Evolutionary conservation across 768 basidiomycete species (phyloP).

Genomic region (Lactarius akahatsu): DNA sequence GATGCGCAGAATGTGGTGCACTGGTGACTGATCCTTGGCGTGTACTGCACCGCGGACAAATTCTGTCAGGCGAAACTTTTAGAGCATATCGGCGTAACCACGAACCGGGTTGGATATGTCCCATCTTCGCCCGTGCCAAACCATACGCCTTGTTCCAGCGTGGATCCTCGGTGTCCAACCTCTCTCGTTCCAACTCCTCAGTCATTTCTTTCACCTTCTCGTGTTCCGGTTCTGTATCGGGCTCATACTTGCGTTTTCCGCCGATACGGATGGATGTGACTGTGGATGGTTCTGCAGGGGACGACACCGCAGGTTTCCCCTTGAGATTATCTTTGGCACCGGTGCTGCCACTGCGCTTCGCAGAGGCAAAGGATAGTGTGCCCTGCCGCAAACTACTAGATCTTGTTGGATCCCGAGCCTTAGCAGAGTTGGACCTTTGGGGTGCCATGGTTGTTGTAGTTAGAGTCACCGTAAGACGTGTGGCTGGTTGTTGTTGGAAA

Average conservation of each 20-base stretch:
- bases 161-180: conserved; percentile 18
- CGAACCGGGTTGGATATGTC: conserved; percentile 28
- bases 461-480: neutral
- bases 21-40: conserved; percentile 53
- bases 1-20: conserved; percentile 72
- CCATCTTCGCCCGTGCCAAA: conserved; percentile 28
- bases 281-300: conserved; percentile 2
- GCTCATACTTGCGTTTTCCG: conserved; percentile 24
- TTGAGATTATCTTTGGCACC: conserved; percentile 24
- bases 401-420: conserved; percentile 9
- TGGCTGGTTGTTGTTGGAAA: conserved; percentile 4
- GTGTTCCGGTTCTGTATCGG: conserved; percentile 12
- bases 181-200: conserved; percentile 12
- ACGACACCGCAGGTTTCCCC: conserved; percentile 1
- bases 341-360: conserved; percentile 27
- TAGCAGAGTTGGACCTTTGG: conserved; percentile 17
- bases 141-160: conserved; percentile 29
- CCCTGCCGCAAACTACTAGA: conserved; percentile 23
- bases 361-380: conserved; percentile 26
- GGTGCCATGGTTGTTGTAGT: conserved; percentile 21
- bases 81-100: neutral
- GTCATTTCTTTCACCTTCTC: conserved; percentile 5
- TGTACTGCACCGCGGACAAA: conserved; percentile 51
- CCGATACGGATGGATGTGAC: conserved; percentile 20
- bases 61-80: neutral